Percentiles rank a stretch among this genome's conserved stretches.
These are phyloP conservation scores for Jaltomata sinuosa DNA, from an alignment of 257 asterid genomes.

Conservation along the genomic window DNA sequence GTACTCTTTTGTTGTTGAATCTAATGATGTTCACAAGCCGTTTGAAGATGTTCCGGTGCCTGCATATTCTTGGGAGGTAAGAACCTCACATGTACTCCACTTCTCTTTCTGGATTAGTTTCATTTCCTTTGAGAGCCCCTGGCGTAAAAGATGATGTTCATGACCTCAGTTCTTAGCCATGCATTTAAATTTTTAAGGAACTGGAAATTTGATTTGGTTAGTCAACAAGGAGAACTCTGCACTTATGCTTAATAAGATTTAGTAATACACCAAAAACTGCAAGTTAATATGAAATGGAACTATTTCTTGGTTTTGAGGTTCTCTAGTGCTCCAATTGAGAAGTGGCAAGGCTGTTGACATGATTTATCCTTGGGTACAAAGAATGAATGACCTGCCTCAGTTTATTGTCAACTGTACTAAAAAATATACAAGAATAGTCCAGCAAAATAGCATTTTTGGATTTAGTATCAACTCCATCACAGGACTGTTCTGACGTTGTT, in stretches of 20 bases:
- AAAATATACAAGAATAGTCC: neutral
- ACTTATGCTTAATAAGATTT: neutral
- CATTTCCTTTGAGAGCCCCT: neutral
- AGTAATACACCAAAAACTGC: neutral
- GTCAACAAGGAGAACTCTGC: neutral
- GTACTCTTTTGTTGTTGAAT: constrained; percentile 13
- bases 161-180: neutral
- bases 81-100: neutral
- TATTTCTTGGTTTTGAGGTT: constrained; percentile 11
- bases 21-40: constrained; percentile 33
- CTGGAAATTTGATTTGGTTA: neutral
- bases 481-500: neutral
- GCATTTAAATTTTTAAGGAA: neutral
- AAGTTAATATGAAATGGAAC: neutral
- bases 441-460: neutral
- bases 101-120: neutral
- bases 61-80: constrained; percentile 77
- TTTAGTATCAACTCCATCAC: neutral
- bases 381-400: neutral
- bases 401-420: neutral
- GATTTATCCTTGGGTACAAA: neutral
- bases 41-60: constrained; percentile 43
- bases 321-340: neutral
- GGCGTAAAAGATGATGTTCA: neutral
- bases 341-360: neutral